phyloP scores from a whole-genome alignment of 2,329 filamentous ascomycete genomes.

The Xylaria sp. region DNA sequence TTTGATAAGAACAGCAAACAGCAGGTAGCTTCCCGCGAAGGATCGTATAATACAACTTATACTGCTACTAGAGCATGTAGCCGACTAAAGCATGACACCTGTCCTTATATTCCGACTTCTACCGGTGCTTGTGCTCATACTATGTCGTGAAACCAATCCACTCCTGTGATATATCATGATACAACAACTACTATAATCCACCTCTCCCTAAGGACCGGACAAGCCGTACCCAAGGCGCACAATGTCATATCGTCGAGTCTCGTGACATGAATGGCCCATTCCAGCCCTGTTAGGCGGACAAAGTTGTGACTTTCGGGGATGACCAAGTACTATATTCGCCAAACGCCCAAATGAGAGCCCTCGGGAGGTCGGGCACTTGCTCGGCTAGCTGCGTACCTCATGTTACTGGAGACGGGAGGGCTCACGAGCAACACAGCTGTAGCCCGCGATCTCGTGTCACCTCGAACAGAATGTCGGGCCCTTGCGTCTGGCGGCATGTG shows the following conservation, averaged over 20 bases:
- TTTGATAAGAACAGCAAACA: constrained; percentile 16
- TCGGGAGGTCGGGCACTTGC: constrained; percentile 18
- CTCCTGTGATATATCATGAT: neutral
- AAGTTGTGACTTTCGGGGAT: constrained; percentile 24
- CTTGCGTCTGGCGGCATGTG: constrained; percentile 9
- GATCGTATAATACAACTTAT: neutral
- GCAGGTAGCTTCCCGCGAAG: constrained; percentile 16
- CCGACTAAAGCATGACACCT: neutral
- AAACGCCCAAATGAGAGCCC: constrained; percentile 24
- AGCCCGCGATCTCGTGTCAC: constrained; percentile 20
- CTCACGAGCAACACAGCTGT: constrained; percentile 11
- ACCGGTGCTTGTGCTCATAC: neutral
- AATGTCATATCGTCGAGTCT: constrained; percentile 2
- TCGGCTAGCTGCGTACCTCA: constrained; percentile 24
- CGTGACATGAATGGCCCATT: constrained; percentile 1
- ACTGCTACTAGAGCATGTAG: neutral
- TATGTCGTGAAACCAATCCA: neutral
- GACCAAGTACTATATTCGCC: constrained; percentile 21
- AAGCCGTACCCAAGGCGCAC: neutral
- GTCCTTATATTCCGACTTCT: neutral
- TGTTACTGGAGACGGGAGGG: constrained; percentile 10
- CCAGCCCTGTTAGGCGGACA: neutral
- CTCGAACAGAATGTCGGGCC: neutral
- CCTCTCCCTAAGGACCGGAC: neutral
- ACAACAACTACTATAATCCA: neutral